phyloP scores from a whole-genome alignment of 1,139 yeast species.

The Meyerozyma athensensis region DNA sequence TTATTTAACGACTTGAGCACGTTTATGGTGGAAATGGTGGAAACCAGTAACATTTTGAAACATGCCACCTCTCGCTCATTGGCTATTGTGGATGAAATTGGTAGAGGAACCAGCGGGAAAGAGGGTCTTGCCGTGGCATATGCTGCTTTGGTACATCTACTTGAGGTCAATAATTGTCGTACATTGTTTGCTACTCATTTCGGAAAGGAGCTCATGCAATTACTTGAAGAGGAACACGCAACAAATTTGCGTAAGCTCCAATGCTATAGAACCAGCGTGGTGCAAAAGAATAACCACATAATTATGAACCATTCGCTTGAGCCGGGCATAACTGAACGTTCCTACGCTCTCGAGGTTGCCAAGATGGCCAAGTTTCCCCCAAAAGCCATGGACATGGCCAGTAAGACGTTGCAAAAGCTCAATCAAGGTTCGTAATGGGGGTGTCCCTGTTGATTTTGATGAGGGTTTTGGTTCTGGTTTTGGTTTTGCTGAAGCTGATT shows the following conservation, averaged over 20 bases:
- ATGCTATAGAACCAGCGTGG: slow-evolving; percentile 50
- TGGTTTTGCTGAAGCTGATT: slow-evolving; percentile 16
- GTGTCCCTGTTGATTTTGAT: slow-evolving; percentile 10
- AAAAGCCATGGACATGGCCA: slow-evolving; percentile 51
- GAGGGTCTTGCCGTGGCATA: slow-evolving; percentile 92
- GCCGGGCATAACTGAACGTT: slow-evolving; percentile 69
- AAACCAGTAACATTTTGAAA: slow-evolving; percentile 72
- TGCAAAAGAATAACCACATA: slow-evolving; percentile 21
- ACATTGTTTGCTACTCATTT: slow-evolving; percentile 92
- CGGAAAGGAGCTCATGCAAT: slow-evolving; percentile 57
- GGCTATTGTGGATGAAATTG: slow-evolving; percentile 93
- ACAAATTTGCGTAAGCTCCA: slow-evolving; percentile 29
- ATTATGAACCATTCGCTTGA: slow-evolving; percentile 59
- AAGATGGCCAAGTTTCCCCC: slow-evolving; percentile 77
- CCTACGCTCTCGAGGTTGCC: slow-evolving; percentile 87
- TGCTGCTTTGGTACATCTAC: slow-evolving; percentile 64
- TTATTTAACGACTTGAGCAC: slow-evolving; percentile 83
- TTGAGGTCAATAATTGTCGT: slow-evolving; percentile 57
- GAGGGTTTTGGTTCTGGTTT: slow-evolving; percentile 5
- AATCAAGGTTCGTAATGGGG: slow-evolving; percentile 7
- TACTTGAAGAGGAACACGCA: slow-evolving; percentile 21
- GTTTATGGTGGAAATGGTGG: slow-evolving; percentile 98
- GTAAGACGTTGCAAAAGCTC: slow-evolving; percentile 25
- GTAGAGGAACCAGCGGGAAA: slow-evolving; percentile 86
- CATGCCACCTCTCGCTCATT: slow-evolving; percentile 74